Evolutionary conservation across 495 filamentous ascomycete genomes (phyloP), one percentile per base, ranked within the genome.

Genomic region (Rhizodiscina lignyota): DNA sequence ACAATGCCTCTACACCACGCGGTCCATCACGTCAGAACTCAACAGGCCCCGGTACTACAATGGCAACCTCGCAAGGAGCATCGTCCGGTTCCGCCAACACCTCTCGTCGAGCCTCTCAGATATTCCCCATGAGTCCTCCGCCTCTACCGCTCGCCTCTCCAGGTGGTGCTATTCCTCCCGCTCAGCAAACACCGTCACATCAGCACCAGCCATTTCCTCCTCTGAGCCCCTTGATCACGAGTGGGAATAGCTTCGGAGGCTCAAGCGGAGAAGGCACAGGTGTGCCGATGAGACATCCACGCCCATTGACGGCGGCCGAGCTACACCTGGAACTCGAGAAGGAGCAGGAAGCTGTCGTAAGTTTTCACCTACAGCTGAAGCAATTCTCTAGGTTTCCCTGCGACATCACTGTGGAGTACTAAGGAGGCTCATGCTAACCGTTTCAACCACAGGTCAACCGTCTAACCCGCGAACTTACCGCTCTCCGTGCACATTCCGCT

Each of bases 301-400:
- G 80, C 32, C 86, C 84, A 0, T 54, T 92, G 41, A 92, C 86
- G 0, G 76, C 83, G 6, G 80, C 80, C 1, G 86, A 93, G 50
- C 61, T 94, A 26, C 83, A 93, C 56, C 58, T 77, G 42, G 71
- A 86, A 53, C 63, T 92, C 24, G 86, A 94, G 58, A 83, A 86
- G 49, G 86, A 93, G 48, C 86, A 94, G 49, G 86, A 94, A 53
- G 78, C 82, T n/a, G 75, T 93, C 48, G 86, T 87, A 67, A 37
- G 70, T 60, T 36, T n/a, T n/a, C 23, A 4, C 4, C 22, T 38
- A 15, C 35, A 17, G 30, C 19, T 22, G 19, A 18, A 21, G 13
- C 24, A 13, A 8, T 13, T 13, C 18, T n/a, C 8, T 15, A 37
- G 34, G 12, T 10, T 11, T 19, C 19, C 19, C 22, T 2, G 20